A percentile compares a stretch with the other conserved stretches of the same genome.
Evolutionary conservation across 2,329 filamentous ascomycete genomes (phyloP).

Genomic region (Basipetospora chlamydospora): DNA sequence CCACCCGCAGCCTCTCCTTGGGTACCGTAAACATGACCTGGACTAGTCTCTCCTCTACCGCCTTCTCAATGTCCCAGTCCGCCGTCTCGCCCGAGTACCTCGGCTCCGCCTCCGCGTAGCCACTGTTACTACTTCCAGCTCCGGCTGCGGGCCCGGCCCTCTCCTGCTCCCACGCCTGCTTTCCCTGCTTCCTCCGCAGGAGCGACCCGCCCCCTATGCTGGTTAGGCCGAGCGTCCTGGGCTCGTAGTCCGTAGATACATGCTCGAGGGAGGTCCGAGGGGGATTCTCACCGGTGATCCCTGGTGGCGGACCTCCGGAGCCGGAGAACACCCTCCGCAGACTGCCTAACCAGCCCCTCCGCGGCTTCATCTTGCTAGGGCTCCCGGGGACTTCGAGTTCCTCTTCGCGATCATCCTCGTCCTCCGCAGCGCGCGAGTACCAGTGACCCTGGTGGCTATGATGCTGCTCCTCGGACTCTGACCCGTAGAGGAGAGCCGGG

Average conservation of each 20-base stretch:
- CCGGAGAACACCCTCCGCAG: slow-evolving; percentile 44
- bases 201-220: slow-evolving; percentile 27
- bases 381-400: slow-evolving; percentile 27
- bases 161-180: slow-evolving; percentile 35
- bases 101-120: slow-evolving; percentile 12
- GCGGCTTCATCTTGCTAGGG: slow-evolving; percentile 41
- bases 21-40: slow-evolving; percentile 92
- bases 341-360: slow-evolving; percentile 54
- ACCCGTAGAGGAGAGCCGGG: slow-evolving; percentile 28
- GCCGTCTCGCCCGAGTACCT: slow-evolving; percentile 31
- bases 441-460: slow-evolving; percentile 1
- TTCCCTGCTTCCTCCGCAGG: slow-evolving; percentile 39
- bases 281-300: slow-evolving; percentile 13
- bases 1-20: slow-evolving; percentile 71
- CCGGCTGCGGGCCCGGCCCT: slow-evolving; percentile 13
- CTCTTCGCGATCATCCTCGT: slow-evolving; percentile 21
- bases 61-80: slow-evolving; percentile 66
- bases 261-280: slow-evolving; percentile 19
- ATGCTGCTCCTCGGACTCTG: slow-evolving; percentile 5
- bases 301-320: slow-evolving; percentile 8
- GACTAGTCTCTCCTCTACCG: slow-evolving; percentile 55
- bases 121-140: too few relatives aligned
- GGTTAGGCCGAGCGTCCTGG: slow-evolving; percentile 25
- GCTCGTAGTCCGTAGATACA: slow-evolving; percentile 28
- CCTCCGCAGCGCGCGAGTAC: slow-evolving; percentile 9